Evolutionary conservation across 306 rosid species (phyloP), one percentile per base, ranked within the genome.

Genomic region (Senna tora): DNA sequence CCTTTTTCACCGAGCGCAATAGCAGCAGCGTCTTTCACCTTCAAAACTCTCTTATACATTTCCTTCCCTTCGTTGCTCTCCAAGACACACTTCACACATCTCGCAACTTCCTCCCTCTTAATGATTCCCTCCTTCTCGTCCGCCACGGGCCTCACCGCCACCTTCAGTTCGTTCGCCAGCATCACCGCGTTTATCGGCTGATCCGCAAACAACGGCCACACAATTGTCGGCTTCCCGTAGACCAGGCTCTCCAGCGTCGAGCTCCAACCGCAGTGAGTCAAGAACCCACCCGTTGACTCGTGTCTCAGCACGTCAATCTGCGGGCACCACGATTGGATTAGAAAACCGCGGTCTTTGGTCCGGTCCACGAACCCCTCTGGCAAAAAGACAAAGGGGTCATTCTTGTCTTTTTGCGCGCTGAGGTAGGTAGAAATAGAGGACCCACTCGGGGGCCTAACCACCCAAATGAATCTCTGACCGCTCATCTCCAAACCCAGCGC

Each of bases 381-480:
- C 22, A 75, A 61, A 17, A 52, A 63, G 3, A 11, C 33, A 5
- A 74, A 6, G 39, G 77, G 73, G 7, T 80, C 30, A 25, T 25
- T 25, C 30, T 25, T 3, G 30, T 41, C 25, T 62, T 52, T 69
- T 56, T 69, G 51, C 20, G 7, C 73, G 21, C 2, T 13, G 28
- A 81, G 56, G 14, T 71, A 72, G 10, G 75, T 70, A 16, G 81
- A 78, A 32, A 33, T 34, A 1, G 46, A 4, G 5, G 0, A 0
- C 7, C 52, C 41, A 39, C 15, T 73, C 45, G 85, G 85, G 20
- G 28, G 59, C 33, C 73, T 81, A 6, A 55, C 74, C 10, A 62
- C 87, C 86, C 87, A 79, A 9, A 83, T 19, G 20, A 83, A 83
- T 14, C 39, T 75, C 1, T 75, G 76, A 5, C 77, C 79, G 72